Conservation (phyloP, 192 early-diverging fungal species). For the Piromyces sp. region DNA sequence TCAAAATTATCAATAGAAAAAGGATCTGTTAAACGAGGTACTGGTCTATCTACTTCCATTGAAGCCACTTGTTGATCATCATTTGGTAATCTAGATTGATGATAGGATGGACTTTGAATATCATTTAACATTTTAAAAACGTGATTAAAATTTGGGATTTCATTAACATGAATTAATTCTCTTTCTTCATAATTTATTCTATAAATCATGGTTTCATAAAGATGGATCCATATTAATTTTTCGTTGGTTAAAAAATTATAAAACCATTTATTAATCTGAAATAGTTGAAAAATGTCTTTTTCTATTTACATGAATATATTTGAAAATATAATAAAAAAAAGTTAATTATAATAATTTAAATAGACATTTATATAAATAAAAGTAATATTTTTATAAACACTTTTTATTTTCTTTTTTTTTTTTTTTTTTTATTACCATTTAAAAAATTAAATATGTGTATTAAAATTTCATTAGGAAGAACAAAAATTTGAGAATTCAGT, state of each 20-base stretch:
- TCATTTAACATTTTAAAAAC: not conserved
- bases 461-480: not conserved
- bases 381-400: no score
- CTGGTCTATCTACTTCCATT: not conserved
- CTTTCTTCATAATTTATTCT: not conserved
- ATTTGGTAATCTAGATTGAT: not conserved
- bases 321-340: not conserved
- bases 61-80: not conserved
- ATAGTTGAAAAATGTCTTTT: not conserved
- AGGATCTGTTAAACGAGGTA: not conserved
- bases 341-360: not conserved
- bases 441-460: not conserved
- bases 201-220: not conserved
- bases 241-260: not conserved
- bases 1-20: no score
- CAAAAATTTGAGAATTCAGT: not conserved
- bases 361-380: no score
- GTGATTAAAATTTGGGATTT: not conserved
- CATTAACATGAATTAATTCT: not conserved
- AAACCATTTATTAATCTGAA: not conserved
- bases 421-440: not conserved
- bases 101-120: not conserved
- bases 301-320: not conserved
- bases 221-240: not conserved
- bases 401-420: no score